Percentiles rank a stretch among this genome's conserved stretches.
phyloP scores from a whole-genome alignment of 768 basidiomycete genomes.

The Tephrocybe sp. region DNA sequence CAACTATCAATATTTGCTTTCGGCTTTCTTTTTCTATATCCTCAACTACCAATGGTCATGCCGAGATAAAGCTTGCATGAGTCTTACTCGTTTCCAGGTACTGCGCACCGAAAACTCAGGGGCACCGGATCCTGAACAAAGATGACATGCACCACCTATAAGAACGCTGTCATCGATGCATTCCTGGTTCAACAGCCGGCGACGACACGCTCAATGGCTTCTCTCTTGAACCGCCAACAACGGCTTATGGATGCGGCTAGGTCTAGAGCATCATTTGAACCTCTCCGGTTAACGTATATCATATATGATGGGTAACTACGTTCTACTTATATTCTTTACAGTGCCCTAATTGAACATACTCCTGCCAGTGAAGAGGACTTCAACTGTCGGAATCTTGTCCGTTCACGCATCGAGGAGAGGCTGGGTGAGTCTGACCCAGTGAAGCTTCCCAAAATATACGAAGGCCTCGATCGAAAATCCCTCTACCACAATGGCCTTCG shows the following conservation, averaged over 20 bases:
- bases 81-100: background rate
- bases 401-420: constrained; percentile 15
- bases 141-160: no score
- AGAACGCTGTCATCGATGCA: no score
- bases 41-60: no score
- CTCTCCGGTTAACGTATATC: constrained; percentile 17
- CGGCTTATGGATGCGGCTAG: constrained; percentile 16
- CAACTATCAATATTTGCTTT: no score
- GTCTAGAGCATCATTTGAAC: constrained; percentile 9
- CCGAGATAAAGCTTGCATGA: no score
- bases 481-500: constrained; percentile 24
- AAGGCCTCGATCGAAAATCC: constrained; percentile 18
- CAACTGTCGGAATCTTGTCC: constrained; percentile 5
- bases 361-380: constrained; percentile 9
- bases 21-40: no score
- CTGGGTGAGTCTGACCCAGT: constrained; percentile 12
- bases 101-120: no score
- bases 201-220: background rate
- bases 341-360: no score
- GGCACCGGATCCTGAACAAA: no score
- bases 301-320: constrained; percentile 17
- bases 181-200: no score
- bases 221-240: constrained; percentile 10
- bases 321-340: background rate
- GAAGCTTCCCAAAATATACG: constrained; percentile 16